Percentiles rank a stretch among this genome's conserved stretches.
phyloP scores from a whole-genome alignment of 2,329 filamentous ascomycete genomes.

The Pseudohalonectria lignicola region DNA sequence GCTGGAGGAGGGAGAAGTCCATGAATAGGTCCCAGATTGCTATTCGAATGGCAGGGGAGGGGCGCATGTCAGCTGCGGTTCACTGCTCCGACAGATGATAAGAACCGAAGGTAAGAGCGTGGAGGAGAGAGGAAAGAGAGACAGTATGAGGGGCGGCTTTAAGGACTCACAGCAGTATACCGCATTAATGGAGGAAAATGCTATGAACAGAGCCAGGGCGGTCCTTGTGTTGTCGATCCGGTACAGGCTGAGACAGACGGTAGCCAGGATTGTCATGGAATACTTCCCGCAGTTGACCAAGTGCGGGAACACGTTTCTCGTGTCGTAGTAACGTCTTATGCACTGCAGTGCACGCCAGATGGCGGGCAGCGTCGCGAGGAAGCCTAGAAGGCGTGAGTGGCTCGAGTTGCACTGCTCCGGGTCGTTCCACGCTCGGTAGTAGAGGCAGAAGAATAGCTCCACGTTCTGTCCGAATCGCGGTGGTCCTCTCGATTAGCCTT shows the following conservation, averaged over 20 bases:
- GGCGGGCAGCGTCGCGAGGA: slow-evolving; percentile 71
- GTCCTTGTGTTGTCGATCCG: slow-evolving; percentile 53
- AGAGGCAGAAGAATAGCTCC: slow-evolving; percentile 89
- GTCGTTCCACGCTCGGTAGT: slow-evolving; percentile 65
- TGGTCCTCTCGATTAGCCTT: background rate
- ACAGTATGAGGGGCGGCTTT: too few relatives aligned
- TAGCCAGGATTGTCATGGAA: slow-evolving; percentile 68
- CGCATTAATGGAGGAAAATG: slow-evolving; percentile 70
- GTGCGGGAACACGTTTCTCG: slow-evolving; percentile 80
- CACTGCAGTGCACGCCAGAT: slow-evolving; percentile 91
- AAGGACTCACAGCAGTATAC: slow-evolving; percentile 61
- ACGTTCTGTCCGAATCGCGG: slow-evolving; percentile 51
- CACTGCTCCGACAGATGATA: too few relatives aligned
- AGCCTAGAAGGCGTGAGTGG: slow-evolving; percentile 73
- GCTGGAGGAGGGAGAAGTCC: slow-evolving; percentile 89
- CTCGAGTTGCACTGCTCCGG: slow-evolving; percentile 74
- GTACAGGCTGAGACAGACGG: slow-evolving; percentile 70
- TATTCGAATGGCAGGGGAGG: too few relatives aligned
- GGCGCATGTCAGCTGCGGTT: too few relatives aligned
- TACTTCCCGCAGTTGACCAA: slow-evolving; percentile 92
- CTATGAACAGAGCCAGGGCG: slow-evolving; percentile 63
- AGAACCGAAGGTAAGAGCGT: background rate
- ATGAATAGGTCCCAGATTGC: slow-evolving; percentile 90
- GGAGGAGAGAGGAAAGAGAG: too few relatives aligned
- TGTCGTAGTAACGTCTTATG: slow-evolving; percentile 79